Base-by-base conservation (phyloP, 257 asterid species). In the Lantana camara region DNA sequence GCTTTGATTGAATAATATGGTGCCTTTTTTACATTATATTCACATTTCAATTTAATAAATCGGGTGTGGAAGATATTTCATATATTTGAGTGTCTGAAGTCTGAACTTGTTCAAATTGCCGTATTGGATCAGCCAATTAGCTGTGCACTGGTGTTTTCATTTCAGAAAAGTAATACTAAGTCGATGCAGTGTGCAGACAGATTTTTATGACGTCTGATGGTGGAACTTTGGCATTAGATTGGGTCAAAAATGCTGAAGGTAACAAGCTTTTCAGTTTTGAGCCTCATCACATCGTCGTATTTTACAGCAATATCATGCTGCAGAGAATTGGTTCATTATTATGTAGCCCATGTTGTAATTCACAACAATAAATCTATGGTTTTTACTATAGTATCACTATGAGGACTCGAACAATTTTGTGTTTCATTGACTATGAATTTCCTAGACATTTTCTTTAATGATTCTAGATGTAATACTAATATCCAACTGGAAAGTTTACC, bases 141-240 rank as follows among this genome's bases (percentile, higher is more conserved):
- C 41, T 9, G 2, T 30, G 51, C n/a, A 16, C 5, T 0, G 14
- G 29, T 56, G 13, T 35, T 45, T 64, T 5, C 20, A 21, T 52
- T 50, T 24, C 19, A 17, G 9, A 9, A 19, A 35, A 44, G 17
- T 38, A 41, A 32, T 63, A 58, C 74, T 79, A 56, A 79, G 66
- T 44, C 27, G 57, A 8, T 35, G 22, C 21, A 24, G 21, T 74
- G 62, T 72, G 61, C 88, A 90, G 97, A 71, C 83, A 90, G 80
- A 73, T 87, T 22, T 87, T 81, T 66, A 70, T 62, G 38, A 69
- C 90, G 35, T 63, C 80, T 40, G 96, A 90, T 71, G 97, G 95
- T 14, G 97, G 92, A 68, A 90, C 97, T n/a, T 32, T 90, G 60
- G 96, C 97, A 69, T 69, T 90, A 77, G 96, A 90, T 76, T 90